Base-by-base conservation (phyloP, 2,329 filamentous ascomycete genomes). In the Beauveria asiatica region DNA sequence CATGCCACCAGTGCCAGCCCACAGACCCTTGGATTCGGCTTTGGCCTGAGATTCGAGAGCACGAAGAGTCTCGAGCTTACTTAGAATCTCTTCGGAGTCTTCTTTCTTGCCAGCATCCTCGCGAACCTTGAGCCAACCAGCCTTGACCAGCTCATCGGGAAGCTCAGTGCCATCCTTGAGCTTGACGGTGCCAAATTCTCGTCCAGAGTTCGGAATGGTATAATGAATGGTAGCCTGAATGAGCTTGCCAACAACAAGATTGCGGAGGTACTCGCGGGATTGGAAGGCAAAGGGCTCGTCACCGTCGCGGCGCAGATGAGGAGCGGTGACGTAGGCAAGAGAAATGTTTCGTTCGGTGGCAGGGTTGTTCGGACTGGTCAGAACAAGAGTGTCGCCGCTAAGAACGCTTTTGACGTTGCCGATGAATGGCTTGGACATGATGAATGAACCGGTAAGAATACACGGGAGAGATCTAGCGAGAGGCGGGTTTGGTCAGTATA, bases 101-200 rank as follows among this genome's bases (percentile, higher is more conserved):
- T 97, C 92, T 70, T 93, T 94, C 65, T 88, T 87, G 63, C 92
- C 92, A 62, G 93, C 92, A 74, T 99, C 94, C 69, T 99, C 94
- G 64, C 94, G 86, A 62, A 99, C 83, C 76, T 94, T 96, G 64
- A 92, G 78, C 92, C 92, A 97, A 65, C 94, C 94, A 68, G 92
- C 90, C 70, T 90, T 86, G 64, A 97, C 85, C 61, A 89, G 82
- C 64, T 89, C 84, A 64, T 97, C 92, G 19, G 94, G 92, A 55
- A 99, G 75, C 60, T 84, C 79, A 37, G 84, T 84, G 54, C 91
- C 91, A 68, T 90, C 88, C 63, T 88, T 85, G 57, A 97, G 80
- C 64, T 84, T 83, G 62, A 91, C 86, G 64, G 85, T 82, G 65
- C 93, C 94, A 70, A 97, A 99, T 71, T 99, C 93, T 66, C 92